Conservation (phyloP, 2,329 filamentous ascomycete genomes). For the Epichloe uncinata region DNA sequence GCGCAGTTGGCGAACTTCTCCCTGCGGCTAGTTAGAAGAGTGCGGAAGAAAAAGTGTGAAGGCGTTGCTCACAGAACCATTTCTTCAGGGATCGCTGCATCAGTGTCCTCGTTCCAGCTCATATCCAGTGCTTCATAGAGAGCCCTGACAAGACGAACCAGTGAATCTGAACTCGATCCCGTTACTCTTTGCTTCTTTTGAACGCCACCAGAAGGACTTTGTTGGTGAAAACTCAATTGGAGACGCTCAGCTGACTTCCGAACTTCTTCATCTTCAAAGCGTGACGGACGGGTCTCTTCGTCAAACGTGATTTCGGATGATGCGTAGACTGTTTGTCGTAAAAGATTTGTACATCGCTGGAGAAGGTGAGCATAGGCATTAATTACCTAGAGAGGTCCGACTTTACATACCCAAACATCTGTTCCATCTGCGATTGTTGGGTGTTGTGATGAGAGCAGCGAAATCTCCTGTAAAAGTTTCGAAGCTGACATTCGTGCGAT, state of each 20-base stretch:
- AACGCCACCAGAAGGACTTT: conserved; percentile 6
- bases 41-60: background rate
- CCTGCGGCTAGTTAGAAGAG: conserved; percentile 16
- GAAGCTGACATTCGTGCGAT: conserved; percentile 28
- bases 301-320: conserved; percentile 10
- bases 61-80: conserved; percentile 32
- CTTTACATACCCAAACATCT: conserved; percentile 27
- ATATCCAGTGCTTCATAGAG: conserved; percentile 19
- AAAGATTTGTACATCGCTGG: conserved; percentile 18
- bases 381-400: background rate
- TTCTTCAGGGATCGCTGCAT: conserved; percentile 18
- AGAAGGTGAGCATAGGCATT: conserved; percentile 9
- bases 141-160: conserved; percentile 9
- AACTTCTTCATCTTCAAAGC: conserved; percentile 17
- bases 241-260: conserved; percentile 17
- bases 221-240: conserved; percentile 13
- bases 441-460: conserved; percentile 20
- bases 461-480: conserved; percentile 28
- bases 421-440: conserved; percentile 19
- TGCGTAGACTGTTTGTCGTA: conserved; percentile 15
- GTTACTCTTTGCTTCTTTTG: conserved; percentile 19
- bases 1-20: conserved; percentile 30
- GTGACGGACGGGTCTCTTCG: conserved; percentile 15
- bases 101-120: conserved; percentile 5
- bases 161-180: conserved; percentile 9